Conservation (phyloP, 2,329 filamentous ascomycete species). For the Penicillium capsulatum region DNA sequence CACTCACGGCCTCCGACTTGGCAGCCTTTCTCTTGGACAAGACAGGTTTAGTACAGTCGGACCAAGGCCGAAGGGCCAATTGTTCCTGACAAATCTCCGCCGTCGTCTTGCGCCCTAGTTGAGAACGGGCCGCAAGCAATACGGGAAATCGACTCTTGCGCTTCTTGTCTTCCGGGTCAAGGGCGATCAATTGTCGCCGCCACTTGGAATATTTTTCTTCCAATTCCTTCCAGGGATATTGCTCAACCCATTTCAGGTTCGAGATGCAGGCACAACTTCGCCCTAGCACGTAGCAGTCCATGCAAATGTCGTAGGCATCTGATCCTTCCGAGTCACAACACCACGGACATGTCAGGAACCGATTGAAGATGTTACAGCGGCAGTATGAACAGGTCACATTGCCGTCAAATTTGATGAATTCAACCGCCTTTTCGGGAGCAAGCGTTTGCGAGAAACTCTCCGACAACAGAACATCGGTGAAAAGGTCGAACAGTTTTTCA, state of each 20-base stretch:
- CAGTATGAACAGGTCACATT: conserved; percentile 96
- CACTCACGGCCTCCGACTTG: neutral
- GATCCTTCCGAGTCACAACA: conserved; percentile 66
- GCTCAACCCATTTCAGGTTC: conserved; percentile 82
- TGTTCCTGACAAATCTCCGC: conserved; percentile 95
- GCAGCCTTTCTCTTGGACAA: conserved; percentile 45
- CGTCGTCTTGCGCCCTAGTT: conserved; percentile 68
- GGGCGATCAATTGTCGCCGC: conserved; percentile 71
- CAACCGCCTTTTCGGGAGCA: conserved; percentile 62
- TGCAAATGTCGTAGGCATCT: conserved; percentile 90
- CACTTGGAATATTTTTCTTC: conserved; percentile 74
- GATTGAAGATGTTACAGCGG: conserved; percentile 92
- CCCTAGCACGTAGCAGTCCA: conserved; percentile 98
- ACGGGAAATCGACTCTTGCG: conserved; percentile 57
- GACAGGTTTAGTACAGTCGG: conserved; percentile 57
- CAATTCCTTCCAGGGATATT: conserved; percentile 81
- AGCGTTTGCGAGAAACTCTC: conserved; percentile 69
- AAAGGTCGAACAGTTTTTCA: conserved; percentile 71
- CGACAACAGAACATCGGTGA: conserved; percentile 71
- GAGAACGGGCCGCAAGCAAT: conserved; percentile 65
- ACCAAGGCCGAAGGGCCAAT: conserved; percentile 71
- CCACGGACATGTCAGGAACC: conserved; percentile 85
- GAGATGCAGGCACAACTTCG: conserved; percentile 87
- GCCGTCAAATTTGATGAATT: conserved; percentile 78
- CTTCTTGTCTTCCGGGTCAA: conserved; percentile 55